Evolutionary conservation across 192 early-diverging fungal genomes (phyloP).

Genomic region (Gigaspora rosea): DNA sequence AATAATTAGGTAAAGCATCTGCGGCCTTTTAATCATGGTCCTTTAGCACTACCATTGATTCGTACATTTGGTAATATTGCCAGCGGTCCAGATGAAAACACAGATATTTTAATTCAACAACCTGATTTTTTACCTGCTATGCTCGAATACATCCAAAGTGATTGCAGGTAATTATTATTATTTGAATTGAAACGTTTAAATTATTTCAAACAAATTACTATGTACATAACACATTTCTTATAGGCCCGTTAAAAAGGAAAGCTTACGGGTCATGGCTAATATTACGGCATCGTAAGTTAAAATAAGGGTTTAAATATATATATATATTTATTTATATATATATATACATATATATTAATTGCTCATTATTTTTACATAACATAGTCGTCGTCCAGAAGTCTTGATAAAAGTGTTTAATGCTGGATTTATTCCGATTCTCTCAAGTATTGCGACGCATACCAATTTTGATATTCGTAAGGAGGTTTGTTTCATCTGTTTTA

Average conservation of each 20-base stretch:
- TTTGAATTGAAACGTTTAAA: background rate
- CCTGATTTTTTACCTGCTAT: conserved; percentile 52
- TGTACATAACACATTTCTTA: background rate
- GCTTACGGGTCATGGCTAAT: conserved; percentile 71
- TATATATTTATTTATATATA: background rate
- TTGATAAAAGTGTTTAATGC: conserved; percentile 56
- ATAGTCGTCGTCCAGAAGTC: conserved; percentile 36
- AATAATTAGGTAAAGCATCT: conserved; percentile 43
- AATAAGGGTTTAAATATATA: background rate
- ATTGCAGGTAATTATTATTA: conserved; percentile 46
- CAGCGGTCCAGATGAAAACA: conserved; percentile 62
- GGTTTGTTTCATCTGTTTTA: conserved; percentile 28
- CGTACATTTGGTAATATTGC: conserved; percentile 71
- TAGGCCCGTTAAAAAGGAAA: conserved; percentile 70
- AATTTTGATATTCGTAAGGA: conserved; percentile 72
- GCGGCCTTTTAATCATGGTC: conserved; percentile 40
- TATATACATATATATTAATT: background rate
- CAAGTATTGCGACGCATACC: conserved; percentile 57
- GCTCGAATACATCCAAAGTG: conserved; percentile 48
- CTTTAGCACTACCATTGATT: conserved; percentile 57
- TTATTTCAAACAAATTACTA: background rate
- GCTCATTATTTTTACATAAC: background rate
- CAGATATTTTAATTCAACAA: conserved; percentile 48
- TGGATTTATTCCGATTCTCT: conserved; percentile 54
- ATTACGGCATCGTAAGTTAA: conserved; percentile 57